These are phyloP conservation scores for Euryodendron excelsum DNA, from an alignment of 148 eudicot species.

Conservation along the genomic window DNA sequence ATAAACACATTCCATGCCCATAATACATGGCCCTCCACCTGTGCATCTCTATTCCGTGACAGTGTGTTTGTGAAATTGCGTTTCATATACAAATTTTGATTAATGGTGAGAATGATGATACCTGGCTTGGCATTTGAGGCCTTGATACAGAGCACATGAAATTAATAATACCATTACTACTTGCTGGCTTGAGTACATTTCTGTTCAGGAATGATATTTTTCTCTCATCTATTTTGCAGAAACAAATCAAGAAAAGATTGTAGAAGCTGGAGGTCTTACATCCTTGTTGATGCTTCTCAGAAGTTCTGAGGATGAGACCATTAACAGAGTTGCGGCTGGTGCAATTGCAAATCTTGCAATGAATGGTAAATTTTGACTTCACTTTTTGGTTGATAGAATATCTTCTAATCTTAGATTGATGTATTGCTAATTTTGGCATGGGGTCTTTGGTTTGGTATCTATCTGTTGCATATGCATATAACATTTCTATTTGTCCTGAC, in stretches of 20 bases:
- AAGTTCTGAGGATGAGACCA: constrained; percentile 70
- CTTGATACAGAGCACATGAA: neutral
- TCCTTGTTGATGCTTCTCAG: constrained; percentile 79
- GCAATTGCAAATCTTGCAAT: constrained; percentile 93
- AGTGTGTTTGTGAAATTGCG: neutral
- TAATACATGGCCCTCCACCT: neutral
- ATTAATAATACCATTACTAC: neutral
- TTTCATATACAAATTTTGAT: neutral
- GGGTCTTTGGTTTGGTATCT: neutral
- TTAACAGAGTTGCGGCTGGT: constrained; percentile 89
- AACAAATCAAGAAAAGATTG: constrained; percentile 85
- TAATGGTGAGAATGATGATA: neutral
- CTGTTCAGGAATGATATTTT: neutral
- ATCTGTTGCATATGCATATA: neutral
- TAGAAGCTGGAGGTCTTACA: constrained; percentile 90
- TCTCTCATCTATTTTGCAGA: constrained; percentile 38
- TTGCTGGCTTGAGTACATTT: neutral
- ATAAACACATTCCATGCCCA: too few relatives aligned
- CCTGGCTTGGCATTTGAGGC: neutral
- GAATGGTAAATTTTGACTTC: constrained; percentile 52
- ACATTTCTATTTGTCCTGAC: constrained; percentile 13
- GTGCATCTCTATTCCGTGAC: neutral
- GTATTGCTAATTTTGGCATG: neutral
- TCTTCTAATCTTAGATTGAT: neutral
- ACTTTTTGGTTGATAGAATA: neutral